Evolutionary conservation across 495 filamentous ascomycete genomes (phyloP), one percentile per base, ranked within the genome.

Genomic region (Penicillium malachiteum): DNA sequence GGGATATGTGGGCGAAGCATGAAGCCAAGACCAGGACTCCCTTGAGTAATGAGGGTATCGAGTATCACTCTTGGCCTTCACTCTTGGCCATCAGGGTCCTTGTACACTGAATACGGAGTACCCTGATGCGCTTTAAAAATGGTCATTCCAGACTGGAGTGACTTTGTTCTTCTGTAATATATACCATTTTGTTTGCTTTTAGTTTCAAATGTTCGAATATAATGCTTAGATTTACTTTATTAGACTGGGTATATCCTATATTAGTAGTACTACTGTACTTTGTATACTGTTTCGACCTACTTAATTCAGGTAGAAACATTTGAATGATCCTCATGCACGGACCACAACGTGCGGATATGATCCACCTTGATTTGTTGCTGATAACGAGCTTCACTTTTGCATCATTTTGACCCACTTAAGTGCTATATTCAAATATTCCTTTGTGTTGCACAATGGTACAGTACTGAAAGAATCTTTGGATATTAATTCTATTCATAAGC

Each of bases 1-100:
- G 61, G 94, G 93, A n/a, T 77, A 70, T 66, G 81, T 87, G 7
- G 79, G 21, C 7, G 63, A 62, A n/a, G 52, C 44, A 8, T 59
- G 12, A 51, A 31, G 8, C 49, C 34, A 37, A 13, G 34, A 10
- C 34, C 34, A 13, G 34, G 34, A 37, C 34, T 10, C 12, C 34
- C 33, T 16, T 47, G 44, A 13, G 17, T 21, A 17, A 11, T 2
- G 9, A 31, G 9, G 26, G 17, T 13, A 7, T 13, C 9, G 3
- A 18, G 21, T 26, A 18, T 47, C 8, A 31, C 44, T n/a, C 6
- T 13, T 37, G 34, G 21, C 21, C 21, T 26, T 26, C 1, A 26
- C 21, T 26, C 21, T 26, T 26, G 21, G 21, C 21, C 21, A 26
- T 26, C 21, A 26, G 21, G 21, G 21, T 26, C 1, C 21, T 26